Evolutionary conservation across 257 asterid genomes (phyloP), one percentile per base, ranked within the genome.

Genomic region (Petrea volubilis): DNA sequence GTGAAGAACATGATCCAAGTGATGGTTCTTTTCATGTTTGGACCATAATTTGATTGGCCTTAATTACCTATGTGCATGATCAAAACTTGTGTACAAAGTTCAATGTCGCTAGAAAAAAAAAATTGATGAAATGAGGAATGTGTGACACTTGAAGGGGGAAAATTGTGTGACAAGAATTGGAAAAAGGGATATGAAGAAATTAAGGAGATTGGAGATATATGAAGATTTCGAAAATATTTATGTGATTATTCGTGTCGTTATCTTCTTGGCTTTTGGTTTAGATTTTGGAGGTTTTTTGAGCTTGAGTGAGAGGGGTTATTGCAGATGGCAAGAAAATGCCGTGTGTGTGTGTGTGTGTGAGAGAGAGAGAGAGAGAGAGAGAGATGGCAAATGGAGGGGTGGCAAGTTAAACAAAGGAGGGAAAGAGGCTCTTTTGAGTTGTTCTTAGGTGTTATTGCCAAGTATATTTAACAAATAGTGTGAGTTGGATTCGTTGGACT

Each of bases 341-440:
- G 31, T 57, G 43, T 72, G 74, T 49, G 68, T 2, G 50, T 38
- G 7, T 72, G 61, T 80, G 62, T 71, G 74, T 9, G 38, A 52
- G 43, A 12, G 34, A 73, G 50, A 31, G 63, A 53, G 47, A 41
- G 51, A 33, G 60, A 59, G 57, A 71, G 53, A 70, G 12, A 60
- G 64, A 68, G 81, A 58, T 61, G 81, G 68, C 77, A 70, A 55
- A n/a, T n/a, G n/a, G n/a, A 60, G 64, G 73, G 81, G 61, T 61
- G 81, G 68, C 77, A 70, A 55, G 77, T 71, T 56, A 70, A 75
- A 68, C 59, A 58, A 58, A 74, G 43, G 43, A 60, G 31, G 40
- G 70, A 18, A 82, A 56, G 73, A 72, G 69, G 34, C 70, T 70
- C 84, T 86, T 88, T 78, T 84, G 90, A 87, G 88, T 77, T 85